A percentile compares a stretch with the other conserved stretches of the same genome.
These are phyloP conservation scores for Tulasnella sp. DNA, from an alignment of 768 basidiomycete genomes.

Conservation along the genomic window DNA sequence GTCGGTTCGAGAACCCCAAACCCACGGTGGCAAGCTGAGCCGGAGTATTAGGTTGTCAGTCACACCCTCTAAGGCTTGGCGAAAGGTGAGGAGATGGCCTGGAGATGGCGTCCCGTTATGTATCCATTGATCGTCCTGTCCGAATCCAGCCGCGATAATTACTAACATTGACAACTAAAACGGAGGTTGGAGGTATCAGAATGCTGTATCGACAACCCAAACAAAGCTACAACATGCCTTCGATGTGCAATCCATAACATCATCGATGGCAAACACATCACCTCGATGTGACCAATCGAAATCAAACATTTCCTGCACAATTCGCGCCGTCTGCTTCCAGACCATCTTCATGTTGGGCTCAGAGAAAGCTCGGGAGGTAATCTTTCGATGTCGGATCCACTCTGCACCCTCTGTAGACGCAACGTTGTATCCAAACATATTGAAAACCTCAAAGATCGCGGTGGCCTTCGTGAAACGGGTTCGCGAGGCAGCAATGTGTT, in stretches of 20 bases:
- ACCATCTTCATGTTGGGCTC: neutral
- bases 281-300: neutral
- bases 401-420: slow-evolving; percentile 1
- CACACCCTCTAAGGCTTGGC: neutral
- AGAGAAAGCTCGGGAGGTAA: neutral
- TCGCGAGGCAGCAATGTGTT: neutral
- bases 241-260: neutral
- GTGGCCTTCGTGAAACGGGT: neutral
- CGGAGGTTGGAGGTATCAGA: too few species aligned
- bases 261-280: neutral
- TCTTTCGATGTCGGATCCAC: slow-evolving; percentile 2
- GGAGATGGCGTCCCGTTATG: neutral
- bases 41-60: neutral
- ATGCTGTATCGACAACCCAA: neutral
- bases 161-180: neutral
- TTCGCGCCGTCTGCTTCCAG: neutral
- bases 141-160: neutral
- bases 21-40: neutral
- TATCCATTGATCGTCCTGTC: neutral
- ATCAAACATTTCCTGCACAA: slow-evolving; percentile 7
- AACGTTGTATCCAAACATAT: slow-evolving; percentile 6
- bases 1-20: neutral
- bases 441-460: neutral
- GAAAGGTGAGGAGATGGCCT: slow-evolving; percentile 10
- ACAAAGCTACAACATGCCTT: neutral